Percentiles rank a stretch among this genome's conserved stretches.
Evolutionary conservation across 2,329 filamentous ascomycete species (phyloP).

Genomic region (Drechmeria coniospora): DNA sequence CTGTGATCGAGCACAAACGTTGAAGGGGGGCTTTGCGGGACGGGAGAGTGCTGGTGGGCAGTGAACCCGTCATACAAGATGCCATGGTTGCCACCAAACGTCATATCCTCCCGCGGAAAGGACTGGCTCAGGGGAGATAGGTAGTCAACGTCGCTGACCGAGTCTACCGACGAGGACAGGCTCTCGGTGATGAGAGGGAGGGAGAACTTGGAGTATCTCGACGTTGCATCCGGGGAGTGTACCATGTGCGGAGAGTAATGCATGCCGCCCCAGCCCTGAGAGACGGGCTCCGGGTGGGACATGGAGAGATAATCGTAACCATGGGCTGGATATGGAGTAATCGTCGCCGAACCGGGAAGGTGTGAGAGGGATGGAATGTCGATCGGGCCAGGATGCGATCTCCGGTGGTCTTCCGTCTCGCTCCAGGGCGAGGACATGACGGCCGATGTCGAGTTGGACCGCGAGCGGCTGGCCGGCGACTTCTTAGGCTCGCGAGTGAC

Average conservation of each 20-base stretch:
- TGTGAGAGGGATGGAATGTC: constrained; percentile 19
- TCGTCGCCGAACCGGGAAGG: constrained; percentile 25
- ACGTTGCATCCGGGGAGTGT: constrained; percentile 16
- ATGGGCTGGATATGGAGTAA: constrained; percentile 20
- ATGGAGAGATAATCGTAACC: constrained; percentile 36
- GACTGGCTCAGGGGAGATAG: constrained; percentile 43
- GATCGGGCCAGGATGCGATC: constrained; percentile 16
- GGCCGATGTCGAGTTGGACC: constrained; percentile 28
- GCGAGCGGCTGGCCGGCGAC: constrained; percentile 23
- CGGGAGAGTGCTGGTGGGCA: constrained; percentile 31
- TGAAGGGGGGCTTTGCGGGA: constrained; percentile 39
- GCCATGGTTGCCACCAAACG: constrained; percentile 38
- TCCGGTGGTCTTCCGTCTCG: constrained; percentile 19
- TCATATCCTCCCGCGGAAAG: constrained; percentile 41
- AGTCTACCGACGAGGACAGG: constrained; percentile 40
- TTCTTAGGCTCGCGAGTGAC: constrained; percentile 36
- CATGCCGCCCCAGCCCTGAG: constrained; percentile 30
- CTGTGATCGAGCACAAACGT: constrained; percentile 40
- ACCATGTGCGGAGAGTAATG: constrained; percentile 27
- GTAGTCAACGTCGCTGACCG: constrained; percentile 47
- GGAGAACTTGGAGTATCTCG: constrained; percentile 29
- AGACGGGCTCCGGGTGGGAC: constrained; percentile 28
- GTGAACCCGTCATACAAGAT: constrained; percentile 43
- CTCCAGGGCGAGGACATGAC: constrained; percentile 13
- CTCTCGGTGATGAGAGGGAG: constrained; percentile 32